phyloP scores from a whole-genome alignment of 257 asterid genomes.

The Fraxinus excelsior region DNA sequence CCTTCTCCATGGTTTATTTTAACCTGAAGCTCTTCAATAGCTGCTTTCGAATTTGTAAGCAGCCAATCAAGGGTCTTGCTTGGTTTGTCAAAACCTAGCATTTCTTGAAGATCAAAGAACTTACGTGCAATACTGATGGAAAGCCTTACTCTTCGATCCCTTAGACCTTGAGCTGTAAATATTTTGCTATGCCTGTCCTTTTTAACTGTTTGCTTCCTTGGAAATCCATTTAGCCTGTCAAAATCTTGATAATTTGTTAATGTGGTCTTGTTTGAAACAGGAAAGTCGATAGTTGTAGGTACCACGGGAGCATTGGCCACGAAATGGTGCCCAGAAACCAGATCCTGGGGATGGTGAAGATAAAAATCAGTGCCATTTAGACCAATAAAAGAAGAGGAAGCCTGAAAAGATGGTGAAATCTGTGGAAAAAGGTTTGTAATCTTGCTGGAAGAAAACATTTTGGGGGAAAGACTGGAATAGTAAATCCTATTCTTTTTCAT shows the following conservation, averaged over 20 bases:
- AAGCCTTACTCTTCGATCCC: constrained; percentile 81
- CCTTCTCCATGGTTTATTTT: constrained; percentile 34
- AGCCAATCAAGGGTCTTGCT: constrained; percentile 94
- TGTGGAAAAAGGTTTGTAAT: constrained; percentile 44
- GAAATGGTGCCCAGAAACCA: constrained; percentile 29
- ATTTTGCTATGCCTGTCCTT: constrained; percentile 85
- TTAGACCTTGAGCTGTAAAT: constrained; percentile 71
- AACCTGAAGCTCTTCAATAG: constrained; percentile 59
- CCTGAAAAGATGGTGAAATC: constrained; percentile 29
- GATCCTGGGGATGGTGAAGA: constrained; percentile 39
- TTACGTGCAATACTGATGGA: constrained; percentile 78
- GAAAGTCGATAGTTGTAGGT: constrained; percentile 3
- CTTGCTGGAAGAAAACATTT: constrained; percentile 47
- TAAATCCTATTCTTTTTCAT: neutral
- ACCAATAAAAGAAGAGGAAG: constrained; percentile 31
- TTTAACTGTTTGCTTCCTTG: constrained; percentile 28
- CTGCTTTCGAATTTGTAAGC: constrained; percentile 62
- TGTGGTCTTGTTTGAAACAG: constrained; percentile 17
- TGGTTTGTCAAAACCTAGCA: constrained; percentile 77
- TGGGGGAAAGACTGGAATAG: neutral
- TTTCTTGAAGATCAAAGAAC: constrained; percentile 90
- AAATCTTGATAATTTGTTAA: neutral
- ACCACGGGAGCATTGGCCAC: constrained; percentile 23
- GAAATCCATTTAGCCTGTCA: neutral
- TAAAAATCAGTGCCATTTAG: constrained; percentile 37